phyloP scores from a whole-genome alignment of 495 filamentous ascomycete species.

The Penicillium diatomitis region DNA sequence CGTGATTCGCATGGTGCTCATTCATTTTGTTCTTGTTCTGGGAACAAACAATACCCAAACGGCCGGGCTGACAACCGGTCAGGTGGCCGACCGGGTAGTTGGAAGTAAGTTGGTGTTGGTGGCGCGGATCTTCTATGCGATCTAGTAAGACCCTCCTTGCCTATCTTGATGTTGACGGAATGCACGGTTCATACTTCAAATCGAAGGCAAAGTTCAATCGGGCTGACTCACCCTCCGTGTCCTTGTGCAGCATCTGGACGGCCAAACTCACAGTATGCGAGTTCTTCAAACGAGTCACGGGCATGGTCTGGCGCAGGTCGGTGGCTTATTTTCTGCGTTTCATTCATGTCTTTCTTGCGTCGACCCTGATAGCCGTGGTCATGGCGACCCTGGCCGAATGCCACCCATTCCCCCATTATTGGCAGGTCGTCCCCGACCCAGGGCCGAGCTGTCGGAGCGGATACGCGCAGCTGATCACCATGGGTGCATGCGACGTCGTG shows the following conservation, averaged over 20 bases:
- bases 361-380: constrained; percentile 70
- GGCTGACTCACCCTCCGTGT: neutral
- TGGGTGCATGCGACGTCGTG: constrained; percentile 76
- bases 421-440: constrained; percentile 86
- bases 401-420: constrained; percentile 74
- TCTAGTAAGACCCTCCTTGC: constrained; percentile 38
- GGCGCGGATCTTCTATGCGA: constrained; percentile 46
- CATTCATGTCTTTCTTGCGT: constrained; percentile 63
- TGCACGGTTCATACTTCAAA: no score
- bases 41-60: constrained; percentile 76
- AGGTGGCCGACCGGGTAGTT: constrained; percentile 35
- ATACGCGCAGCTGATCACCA: constrained; percentile 76
- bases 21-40: constrained; percentile 73
- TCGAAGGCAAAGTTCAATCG: no score
- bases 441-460: constrained; percentile 75
- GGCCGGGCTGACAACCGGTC: constrained; percentile 26
- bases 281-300: constrained; percentile 73
- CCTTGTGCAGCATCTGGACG: constrained; percentile 67
- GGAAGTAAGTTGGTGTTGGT: constrained; percentile 47
- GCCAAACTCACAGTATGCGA: constrained; percentile 85
- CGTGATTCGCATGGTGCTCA: constrained; percentile 69
- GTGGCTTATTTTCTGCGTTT: constrained; percentile 57
- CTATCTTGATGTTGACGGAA: no score
- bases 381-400: constrained; percentile 80
- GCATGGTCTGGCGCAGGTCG: constrained; percentile 57